Conservation (phyloP, 768 basidiomycete species). For the Hygrocybe punicea region DNA sequence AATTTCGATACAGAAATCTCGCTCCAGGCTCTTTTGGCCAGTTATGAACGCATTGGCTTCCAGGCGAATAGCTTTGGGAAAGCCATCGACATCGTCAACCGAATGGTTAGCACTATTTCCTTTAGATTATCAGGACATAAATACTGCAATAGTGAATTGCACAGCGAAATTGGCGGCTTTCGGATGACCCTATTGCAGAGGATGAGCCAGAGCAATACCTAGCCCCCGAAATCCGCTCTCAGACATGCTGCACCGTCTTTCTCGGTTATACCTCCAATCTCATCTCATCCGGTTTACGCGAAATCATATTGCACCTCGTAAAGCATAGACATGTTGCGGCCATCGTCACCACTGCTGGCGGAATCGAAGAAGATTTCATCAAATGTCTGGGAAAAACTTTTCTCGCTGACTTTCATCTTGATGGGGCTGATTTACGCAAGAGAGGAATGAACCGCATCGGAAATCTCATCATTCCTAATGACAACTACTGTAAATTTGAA, state of each 20-base stretch:
- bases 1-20: conserved; percentile 71
- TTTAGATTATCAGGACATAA: background rate
- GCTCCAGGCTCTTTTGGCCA: conserved; percentile 65
- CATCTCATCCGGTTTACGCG: conserved; percentile 94
- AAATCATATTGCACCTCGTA: conserved; percentile 87
- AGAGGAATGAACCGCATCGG: conserved; percentile 97
- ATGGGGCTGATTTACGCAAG: conserved; percentile 82
- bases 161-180: conserved; percentile 85
- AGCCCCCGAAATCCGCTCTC: conserved; percentile 56
- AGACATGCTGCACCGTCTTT: conserved; percentile 82
- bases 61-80: conserved; percentile 91
- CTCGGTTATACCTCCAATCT: conserved; percentile 98
- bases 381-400: conserved; percentile 98
- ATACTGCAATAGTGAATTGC: background rate
- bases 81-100: conserved; percentile 87
- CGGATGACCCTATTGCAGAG: conserved; percentile 70
- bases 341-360: conserved; percentile 95
- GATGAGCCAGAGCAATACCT: conserved; percentile 69
- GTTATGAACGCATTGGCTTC: conserved; percentile 91
- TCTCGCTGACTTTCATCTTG: conserved; percentile 86
- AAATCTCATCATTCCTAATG: conserved; percentile 93
- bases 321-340: conserved; percentile 88
- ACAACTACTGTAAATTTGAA: conserved; percentile 99
- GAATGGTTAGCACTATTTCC: conserved; percentile 61
- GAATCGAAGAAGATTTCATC: conserved; percentile 98